Base-by-base conservation (phyloP, 1,284 basidiomycete genomes). In the Rugosomyces carneus region DNA sequence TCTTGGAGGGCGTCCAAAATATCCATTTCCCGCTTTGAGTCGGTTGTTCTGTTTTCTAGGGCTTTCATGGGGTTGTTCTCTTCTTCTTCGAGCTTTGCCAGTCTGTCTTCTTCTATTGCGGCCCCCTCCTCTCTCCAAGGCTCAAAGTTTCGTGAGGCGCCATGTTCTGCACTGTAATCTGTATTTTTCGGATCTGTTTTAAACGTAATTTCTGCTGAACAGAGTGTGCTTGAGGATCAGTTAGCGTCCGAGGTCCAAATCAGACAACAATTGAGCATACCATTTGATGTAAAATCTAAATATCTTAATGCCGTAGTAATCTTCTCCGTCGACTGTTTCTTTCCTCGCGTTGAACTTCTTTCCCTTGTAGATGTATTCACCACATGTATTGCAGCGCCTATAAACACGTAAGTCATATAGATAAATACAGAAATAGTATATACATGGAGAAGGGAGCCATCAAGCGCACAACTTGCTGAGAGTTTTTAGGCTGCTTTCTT, bases 271-370 rank as follows among this genome's bases (percentile, higher is more conserved):
- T 23, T 6, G 3, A 16, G 62, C 76, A 45, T 42, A 80, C 84
- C 86, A 89, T 69, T 89, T 88, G 57, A 89, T 89, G 59, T 87
- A 89, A 64, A 89, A 89, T 27, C 87, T 72, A 63, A 89, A 90
- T 51, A 94, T 95, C 66, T 96, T 96, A 74, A 99, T 97, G 10
- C 94, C 94, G 70, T 92, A 93, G 62, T 99, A 99, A 57, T 95
- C 92, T 64, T 99, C 93, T 0, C 91, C 93, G 5, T 92, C 84
- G 11, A 96, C 96, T 0, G 93, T 96, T 72, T 99, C 96, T 64
- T 99, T 99, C 42, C 95, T 79, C 1, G 96, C 96, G 58, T 99
- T 99, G 75, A 99, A 99, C 69, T 99, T 99, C 72, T 98, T 98
- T 37, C 95, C 96, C 64, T 97, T 86, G 73, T 93, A 94, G 51